phyloP scores from a whole-genome alignment of 768 basidiomycete genomes.

The Panus rudis region DNA sequence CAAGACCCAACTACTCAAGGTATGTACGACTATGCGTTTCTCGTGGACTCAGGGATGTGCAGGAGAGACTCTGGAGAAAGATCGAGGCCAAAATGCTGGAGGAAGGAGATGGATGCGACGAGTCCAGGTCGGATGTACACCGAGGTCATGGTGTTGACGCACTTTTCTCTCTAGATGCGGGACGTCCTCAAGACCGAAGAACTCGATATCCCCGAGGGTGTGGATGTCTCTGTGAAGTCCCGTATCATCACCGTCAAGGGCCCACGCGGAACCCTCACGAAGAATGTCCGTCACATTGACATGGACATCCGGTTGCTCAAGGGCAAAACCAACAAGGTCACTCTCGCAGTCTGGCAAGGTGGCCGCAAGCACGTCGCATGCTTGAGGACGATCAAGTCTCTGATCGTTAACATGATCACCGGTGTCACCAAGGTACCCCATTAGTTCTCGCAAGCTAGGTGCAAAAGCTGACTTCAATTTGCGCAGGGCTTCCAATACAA shows the following conservation, averaged over 20 bases:
- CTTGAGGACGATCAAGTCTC: constrained; percentile 89
- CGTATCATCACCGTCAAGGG: constrained; percentile 89
- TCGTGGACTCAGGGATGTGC: not conserved
- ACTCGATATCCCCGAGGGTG: constrained; percentile 78
- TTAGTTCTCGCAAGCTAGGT: not conserved
- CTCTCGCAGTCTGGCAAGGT: constrained; percentile 96
- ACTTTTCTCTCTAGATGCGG: constrained; percentile 57
- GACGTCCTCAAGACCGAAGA: constrained; percentile 93
- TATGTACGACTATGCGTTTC: constrained; percentile 17
- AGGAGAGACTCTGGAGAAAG: constrained; percentile 3
- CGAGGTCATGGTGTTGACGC: constrained; percentile 15
- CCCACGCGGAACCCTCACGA: constrained; percentile 86
- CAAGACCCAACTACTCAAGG: constrained; percentile 24
- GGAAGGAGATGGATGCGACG: constrained; percentile 33
- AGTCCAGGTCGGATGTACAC: constrained; percentile 24
- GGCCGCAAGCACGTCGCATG: constrained; percentile 98
- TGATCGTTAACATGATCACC: constrained; percentile 96
- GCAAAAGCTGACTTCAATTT: not conserved
- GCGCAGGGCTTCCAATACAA: constrained; percentile 96
- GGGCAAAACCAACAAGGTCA: constrained; percentile 73
- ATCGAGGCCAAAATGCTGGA: not conserved
- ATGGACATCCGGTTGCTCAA: constrained; percentile 88
- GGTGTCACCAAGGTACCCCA: constrained; percentile 86
- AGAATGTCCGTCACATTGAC: constrained; percentile 87
- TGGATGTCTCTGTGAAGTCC: constrained; percentile 84